A percentile compares a stretch with the other conserved stretches of the same genome.
Conservation (phyloP, 176 grass and related monocot species). For the Triticum monococcum region DNA sequence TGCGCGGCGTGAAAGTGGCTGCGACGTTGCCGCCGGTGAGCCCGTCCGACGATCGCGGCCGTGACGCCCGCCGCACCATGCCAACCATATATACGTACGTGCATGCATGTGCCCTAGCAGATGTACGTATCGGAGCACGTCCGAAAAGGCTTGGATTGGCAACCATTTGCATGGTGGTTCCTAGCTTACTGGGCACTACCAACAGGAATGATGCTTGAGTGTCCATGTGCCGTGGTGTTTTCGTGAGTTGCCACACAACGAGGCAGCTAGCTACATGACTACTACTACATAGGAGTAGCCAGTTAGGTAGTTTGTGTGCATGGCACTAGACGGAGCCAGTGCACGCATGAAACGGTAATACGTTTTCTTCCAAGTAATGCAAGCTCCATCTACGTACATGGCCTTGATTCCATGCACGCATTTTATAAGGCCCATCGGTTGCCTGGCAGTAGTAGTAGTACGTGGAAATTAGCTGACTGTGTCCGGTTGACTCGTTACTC, state of each 20-base stretch:
- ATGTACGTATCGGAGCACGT: neutral
- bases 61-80: conserved; percentile 9
- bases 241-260: neutral
- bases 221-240: neutral
- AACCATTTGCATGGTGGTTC: conserved; percentile 16
- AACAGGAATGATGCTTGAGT: neutral
- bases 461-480: neutral
- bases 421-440: neutral
- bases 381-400: neutral
- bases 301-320: neutral
- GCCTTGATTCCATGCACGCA: neutral
- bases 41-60: neutral
- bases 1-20: neutral
- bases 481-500: neutral
- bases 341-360: neutral
- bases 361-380: conserved; percentile 2
- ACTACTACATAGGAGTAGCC: neutral
- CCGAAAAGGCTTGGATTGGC: neutral
- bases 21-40: neutral
- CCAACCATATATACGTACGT: too few relatives aligned
- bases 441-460: neutral
- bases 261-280: neutral
- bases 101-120: neutral
- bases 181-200: conserved; percentile 30
- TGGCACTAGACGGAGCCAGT: neutral